Percentiles rank a stretch among this genome's conserved stretches.
Conservation (phyloP, 345 rosid species). For the Lenwebbia sp. region DNA sequence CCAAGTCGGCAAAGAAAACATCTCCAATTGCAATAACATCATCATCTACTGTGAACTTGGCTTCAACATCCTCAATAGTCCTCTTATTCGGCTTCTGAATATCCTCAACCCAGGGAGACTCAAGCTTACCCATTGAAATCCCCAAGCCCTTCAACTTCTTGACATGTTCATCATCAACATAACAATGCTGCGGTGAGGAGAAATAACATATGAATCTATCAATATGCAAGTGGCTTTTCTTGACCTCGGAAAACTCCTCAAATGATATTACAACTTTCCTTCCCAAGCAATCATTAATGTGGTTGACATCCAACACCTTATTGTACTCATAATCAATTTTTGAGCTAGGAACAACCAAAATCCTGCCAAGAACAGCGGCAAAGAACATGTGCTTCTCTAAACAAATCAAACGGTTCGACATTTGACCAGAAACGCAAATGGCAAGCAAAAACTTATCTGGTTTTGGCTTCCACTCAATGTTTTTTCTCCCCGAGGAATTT, state of each 20-base stretch:
- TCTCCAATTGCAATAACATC: constrained; percentile 88
- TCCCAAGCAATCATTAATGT: constrained; percentile 61
- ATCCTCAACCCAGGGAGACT: constrained; percentile 79
- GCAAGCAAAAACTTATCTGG: constrained; percentile 51
- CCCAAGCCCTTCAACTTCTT: constrained; percentile 70
- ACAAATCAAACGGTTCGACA: constrained; percentile 94
- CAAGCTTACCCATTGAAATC: constrained; percentile 60
- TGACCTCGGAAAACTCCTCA: constrained; percentile 51
- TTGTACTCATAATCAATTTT: constrained; percentile 61
- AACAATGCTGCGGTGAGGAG: constrained; percentile 58
- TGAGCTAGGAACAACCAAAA: constrained; percentile 66
- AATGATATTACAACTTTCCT: constrained; percentile 54
- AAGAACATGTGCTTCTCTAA: constrained; percentile 91
- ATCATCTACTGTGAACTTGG: constrained; percentile 47
- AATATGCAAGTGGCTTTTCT: constrained; percentile 48
- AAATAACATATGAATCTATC: constrained; percentile 67
- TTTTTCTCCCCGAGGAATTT: constrained; percentile 24
- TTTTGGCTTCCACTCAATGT: constrained; percentile 70
- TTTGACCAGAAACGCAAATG: constrained; percentile 79
- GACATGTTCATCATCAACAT: constrained; percentile 64
- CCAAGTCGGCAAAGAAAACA: constrained; percentile 72
- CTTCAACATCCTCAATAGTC: constrained; percentile 53
- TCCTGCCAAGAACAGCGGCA: constrained; percentile 61
- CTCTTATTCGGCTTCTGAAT: constrained; percentile 42
- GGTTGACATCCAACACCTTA: constrained; percentile 58